Evolutionary conservation across 768 basidiomycete genomes (phyloP).

Genomic region (Calocybe cyanea): DNA sequence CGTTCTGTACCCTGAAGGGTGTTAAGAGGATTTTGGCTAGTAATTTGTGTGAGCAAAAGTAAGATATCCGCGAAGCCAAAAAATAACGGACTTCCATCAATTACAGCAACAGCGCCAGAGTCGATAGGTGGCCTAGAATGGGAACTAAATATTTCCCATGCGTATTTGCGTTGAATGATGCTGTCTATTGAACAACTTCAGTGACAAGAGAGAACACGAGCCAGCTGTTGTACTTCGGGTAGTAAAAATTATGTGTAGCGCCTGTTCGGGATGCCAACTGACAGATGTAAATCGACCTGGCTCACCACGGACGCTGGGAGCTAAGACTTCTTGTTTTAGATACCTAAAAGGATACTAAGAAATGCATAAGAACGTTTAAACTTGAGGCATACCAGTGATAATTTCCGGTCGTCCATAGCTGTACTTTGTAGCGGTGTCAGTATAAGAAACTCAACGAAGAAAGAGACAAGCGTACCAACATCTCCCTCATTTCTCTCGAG

Average conservation of each 20-base stretch:
- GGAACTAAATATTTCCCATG: constrained; percentile 78
- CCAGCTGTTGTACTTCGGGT: constrained; percentile 57
- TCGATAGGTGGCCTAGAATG: constrained; percentile 57
- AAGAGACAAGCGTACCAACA: constrained; percentile 47
- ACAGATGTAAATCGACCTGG: constrained; percentile 66
- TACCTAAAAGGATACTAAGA: constrained; percentile 50
- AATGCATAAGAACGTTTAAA: not conserved
- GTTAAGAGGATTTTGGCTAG: constrained; percentile 78
- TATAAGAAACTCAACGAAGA: not conserved
- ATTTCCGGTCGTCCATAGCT: constrained; percentile 92
- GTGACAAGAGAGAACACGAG: not conserved
- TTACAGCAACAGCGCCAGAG: constrained; percentile 82
- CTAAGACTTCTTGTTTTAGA: constrained; percentile 83
- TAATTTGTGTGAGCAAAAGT: not conserved
- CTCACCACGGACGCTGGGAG: constrained; percentile 29
- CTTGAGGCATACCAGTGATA: constrained; percentile 73
- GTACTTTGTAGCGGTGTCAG: constrained; percentile 48
- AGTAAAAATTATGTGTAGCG: constrained; percentile 60
- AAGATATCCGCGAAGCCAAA: not conserved
- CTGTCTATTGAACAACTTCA: constrained; percentile 31
- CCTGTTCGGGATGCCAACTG: constrained; percentile 84
- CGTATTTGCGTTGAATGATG: constrained; percentile 58
- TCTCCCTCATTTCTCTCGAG: constrained; percentile 66
- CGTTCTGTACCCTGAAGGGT: constrained; percentile 89
- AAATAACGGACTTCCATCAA: constrained; percentile 75